Conservation (phyloP, 2,329 filamentous ascomycete species). For the Sarocladiaceae sp. region DNA sequence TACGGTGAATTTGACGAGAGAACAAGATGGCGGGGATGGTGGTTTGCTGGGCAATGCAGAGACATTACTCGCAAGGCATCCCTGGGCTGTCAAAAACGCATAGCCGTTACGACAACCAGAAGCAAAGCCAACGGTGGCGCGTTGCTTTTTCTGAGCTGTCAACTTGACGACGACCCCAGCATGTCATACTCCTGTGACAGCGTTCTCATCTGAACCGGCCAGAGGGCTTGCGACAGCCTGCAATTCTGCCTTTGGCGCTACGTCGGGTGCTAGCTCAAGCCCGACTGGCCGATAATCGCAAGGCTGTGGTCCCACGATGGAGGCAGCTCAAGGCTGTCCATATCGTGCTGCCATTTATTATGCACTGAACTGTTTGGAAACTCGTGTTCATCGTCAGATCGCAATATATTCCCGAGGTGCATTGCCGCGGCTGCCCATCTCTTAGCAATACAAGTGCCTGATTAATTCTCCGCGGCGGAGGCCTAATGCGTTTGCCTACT, state of each 20-base stretch:
- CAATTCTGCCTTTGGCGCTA: no score
- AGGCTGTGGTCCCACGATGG: neutral
- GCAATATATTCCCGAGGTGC: neutral
- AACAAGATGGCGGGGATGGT: neutral
- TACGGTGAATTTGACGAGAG: neutral
- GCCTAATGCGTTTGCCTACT: neutral
- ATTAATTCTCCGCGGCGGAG: slow-evolving; percentile 6
- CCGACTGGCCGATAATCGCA: no score
- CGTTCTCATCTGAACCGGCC: no score
- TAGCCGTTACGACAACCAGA: neutral
- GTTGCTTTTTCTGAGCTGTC: slow-evolving; percentile 8
- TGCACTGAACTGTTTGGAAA: neutral
- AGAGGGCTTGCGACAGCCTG: no score
- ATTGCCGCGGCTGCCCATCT: neutral
- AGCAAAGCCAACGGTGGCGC: slow-evolving; percentile 1
- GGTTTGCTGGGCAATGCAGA: neutral
- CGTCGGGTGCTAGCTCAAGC: no score
- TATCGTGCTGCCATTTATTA: no score
- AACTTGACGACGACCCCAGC: neutral
- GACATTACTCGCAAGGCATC: slow-evolving; percentile 7
- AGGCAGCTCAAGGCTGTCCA: no score
- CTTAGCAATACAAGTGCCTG: slow-evolving; percentile 4
- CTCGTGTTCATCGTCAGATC: neutral
- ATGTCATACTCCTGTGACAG: no score
- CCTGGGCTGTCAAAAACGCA: slow-evolving; percentile 4